Evolutionary conservation across 345 rosid genomes (phyloP).

Genomic region (Salix viminalis): DNA sequence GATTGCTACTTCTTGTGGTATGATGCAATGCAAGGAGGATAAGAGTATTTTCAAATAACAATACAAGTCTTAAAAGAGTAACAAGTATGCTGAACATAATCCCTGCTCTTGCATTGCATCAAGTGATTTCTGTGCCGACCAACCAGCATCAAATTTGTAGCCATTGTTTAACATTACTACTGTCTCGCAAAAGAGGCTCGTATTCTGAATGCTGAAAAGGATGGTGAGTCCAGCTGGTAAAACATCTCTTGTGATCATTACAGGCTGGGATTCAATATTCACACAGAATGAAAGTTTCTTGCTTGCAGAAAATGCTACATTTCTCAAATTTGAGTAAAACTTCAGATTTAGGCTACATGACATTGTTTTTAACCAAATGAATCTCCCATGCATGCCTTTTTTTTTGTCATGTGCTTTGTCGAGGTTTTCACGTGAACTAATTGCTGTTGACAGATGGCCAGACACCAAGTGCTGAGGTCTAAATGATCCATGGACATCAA

Average conservation of each 20-base stretch:
- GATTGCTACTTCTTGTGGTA: too few species aligned
- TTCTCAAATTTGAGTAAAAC: background rate
- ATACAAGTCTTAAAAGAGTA: too few species aligned
- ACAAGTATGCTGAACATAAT: too few species aligned
- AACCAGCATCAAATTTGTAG: background rate
- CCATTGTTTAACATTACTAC: background rate
- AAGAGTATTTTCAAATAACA: background rate
- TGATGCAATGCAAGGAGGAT: too few species aligned
- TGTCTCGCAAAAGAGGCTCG: background rate
- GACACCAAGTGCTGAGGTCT: slow-evolving; percentile 22
- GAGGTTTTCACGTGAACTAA: background rate
- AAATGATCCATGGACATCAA: slow-evolving; percentile 15
- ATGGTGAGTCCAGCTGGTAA: background rate
- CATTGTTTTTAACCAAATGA: background rate
- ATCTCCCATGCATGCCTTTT: background rate
- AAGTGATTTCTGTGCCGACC: too few species aligned
- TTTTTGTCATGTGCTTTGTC: background rate
- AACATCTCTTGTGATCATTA: background rate
- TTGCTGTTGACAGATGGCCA: slow-evolving; percentile 34
- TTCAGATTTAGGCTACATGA: background rate
- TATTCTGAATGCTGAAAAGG: background rate
- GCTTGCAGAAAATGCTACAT: background rate
- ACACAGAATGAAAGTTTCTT: too few species aligned
- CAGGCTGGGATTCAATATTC: background rate
- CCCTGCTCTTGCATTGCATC: too few species aligned